Base-by-base conservation (phyloP, 2,329 filamentous ascomycete genomes). In the Aspergillus sp. region DNA sequence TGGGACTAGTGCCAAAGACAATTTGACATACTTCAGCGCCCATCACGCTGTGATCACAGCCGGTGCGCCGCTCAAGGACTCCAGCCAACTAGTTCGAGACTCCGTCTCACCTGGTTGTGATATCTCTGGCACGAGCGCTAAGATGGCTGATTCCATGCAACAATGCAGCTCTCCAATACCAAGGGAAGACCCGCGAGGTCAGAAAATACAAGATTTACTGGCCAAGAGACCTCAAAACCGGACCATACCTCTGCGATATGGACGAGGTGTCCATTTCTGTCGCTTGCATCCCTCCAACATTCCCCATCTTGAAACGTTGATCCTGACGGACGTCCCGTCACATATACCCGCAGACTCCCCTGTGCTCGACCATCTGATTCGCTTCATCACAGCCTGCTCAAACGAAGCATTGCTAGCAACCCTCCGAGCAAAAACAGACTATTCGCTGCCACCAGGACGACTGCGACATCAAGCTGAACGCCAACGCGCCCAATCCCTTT, bases 371-470 rank as follows among this genome's bases (percentile, higher is more conserved):
- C 52, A 63, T 5, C 52, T 79, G 4, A 69, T 66, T 28, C 55
- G 64, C 8, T 78, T 75, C 48, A 69, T 78, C 39, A 66, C 61
- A 32, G 64, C 68, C 26, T 77, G 73, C 43, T 72, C 72, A 10
- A 64, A 71, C 33, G 74, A 78, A 55, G 52, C 65, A 1, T 49
- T 63, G 8, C 63, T 75, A 7, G 72, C 74, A 13, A 63, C 55
- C 4, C 60, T 71, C 8, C 65, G 70, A 43, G 72, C 74, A 2
- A 57, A 55, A 22, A 64, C 68, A n/a, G 71, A 74, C 32, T 78
- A 77, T 43, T 66, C 68, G 1, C 57, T 77, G 2, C 72, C 74
- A n/a, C 73, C 74, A 2, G 74, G 73, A 2, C 62, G 67, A 28
- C 63, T 62, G 39, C 66, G 71, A 5, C 57, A 60, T 5, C 54